Conservation (phyloP, 208 protist genomes). For the Leishmania martiniquensis region DNA sequence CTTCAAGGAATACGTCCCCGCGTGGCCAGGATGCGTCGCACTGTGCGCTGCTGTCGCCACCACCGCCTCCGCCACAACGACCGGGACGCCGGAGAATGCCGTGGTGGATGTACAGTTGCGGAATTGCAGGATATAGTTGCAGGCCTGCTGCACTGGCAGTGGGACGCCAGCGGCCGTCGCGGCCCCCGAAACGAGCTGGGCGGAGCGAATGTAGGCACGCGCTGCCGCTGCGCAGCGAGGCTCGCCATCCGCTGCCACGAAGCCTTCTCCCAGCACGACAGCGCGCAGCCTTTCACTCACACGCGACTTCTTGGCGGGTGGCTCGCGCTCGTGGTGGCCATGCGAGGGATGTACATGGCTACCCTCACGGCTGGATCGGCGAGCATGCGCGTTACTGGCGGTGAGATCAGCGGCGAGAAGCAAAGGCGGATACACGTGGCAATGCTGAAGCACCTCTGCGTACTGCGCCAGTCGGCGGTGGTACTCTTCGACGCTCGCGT, state of each 20-base stretch:
- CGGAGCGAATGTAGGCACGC: constrained; percentile 34
- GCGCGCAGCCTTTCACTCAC: constrained; percentile 23
- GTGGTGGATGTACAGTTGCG: constrained; percentile 14
- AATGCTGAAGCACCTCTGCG: constrained; percentile 32
- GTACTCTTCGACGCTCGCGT: constrained; percentile 30
- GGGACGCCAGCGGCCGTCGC: constrained; percentile 8
- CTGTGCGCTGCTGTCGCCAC: constrained; percentile 49
- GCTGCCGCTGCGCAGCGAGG: constrained; percentile 12
- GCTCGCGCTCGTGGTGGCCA: not conserved
- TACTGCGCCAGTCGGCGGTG: constrained; percentile 32
- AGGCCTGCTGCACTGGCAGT: constrained; percentile 34
- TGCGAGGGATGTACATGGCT: not conserved
- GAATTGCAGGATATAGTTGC: constrained; percentile 55
- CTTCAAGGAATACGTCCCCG: constrained; percentile 48
- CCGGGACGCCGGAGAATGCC: constrained; percentile 28
- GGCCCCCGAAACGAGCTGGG: constrained; percentile 25
- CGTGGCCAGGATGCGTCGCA: constrained; percentile 18
- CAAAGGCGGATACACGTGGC: constrained; percentile 26
- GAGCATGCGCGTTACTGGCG: not conserved
- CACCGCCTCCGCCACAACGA: constrained; percentile 58
- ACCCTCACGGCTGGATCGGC: not conserved
- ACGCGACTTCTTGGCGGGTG: constrained; percentile 8
- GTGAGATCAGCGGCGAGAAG: constrained; percentile 10
- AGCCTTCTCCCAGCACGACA: constrained; percentile 10
- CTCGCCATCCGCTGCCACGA: constrained; percentile 16